phyloP scores from a whole-genome alignment of 768 basidiomycete species.

The Cystobasidium onofrii region DNA sequence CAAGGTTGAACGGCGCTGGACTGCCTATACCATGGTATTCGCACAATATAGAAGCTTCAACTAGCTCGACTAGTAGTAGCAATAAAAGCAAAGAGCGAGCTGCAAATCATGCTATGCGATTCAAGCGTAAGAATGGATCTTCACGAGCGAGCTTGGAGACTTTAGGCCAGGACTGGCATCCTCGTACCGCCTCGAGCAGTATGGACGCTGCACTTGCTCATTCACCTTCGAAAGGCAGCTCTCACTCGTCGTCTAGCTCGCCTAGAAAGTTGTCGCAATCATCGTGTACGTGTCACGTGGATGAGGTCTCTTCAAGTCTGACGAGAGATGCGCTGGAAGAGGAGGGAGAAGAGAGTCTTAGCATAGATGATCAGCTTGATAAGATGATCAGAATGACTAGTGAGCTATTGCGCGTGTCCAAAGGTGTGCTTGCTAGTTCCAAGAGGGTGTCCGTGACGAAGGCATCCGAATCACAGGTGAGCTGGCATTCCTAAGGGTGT shows the following conservation, averaged over 20 bases:
- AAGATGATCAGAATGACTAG: background rate
- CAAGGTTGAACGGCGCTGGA: background rate
- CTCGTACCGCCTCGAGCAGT: background rate
- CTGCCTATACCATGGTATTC: slow-evolving; percentile 1
- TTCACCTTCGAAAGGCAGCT: background rate
- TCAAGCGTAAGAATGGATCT: background rate
- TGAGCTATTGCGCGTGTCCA: background rate
- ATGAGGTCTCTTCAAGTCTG: background rate
- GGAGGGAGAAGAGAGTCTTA: background rate
- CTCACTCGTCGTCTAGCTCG: background rate
- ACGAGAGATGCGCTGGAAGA: background rate
- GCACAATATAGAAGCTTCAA: background rate
- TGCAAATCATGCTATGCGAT: slow-evolving; percentile 3
- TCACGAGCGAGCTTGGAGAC: background rate
- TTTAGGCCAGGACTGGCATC: background rate
- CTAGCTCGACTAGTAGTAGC: background rate
- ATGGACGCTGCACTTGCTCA: background rate
- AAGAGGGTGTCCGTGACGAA: background rate
- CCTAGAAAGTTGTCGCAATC: background rate
- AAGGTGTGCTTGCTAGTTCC: slow-evolving; percentile 2
- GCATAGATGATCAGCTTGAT: slow-evolving; percentile 7
- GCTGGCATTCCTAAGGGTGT: too few relatives aligned
- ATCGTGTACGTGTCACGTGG: background rate
- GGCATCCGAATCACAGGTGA: background rate
- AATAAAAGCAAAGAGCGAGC: background rate